Percentiles rank a stretch among this genome's conserved stretches.
phyloP scores from a whole-genome alignment of 345 rosid genomes.

The Eucalyptus grandis region DNA sequence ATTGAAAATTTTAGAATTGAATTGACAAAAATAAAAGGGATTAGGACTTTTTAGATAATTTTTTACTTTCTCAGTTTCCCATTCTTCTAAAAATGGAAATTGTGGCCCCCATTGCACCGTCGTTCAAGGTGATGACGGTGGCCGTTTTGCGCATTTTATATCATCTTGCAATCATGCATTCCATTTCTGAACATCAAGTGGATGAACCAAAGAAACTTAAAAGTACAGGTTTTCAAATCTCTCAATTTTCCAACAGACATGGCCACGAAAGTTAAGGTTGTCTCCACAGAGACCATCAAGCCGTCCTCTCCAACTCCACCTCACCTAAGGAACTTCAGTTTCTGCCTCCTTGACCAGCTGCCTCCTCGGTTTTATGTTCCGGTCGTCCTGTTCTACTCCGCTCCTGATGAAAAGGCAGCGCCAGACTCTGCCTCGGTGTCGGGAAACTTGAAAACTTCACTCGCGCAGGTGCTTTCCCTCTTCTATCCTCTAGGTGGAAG shows the following conservation, averaged over 20 bases:
- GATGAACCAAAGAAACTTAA: background rate
- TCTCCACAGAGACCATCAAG: background rate
- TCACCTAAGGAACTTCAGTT: background rate
- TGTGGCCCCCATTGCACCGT: too few relatives aligned
- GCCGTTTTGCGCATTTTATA: too few relatives aligned
- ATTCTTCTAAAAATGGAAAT: too few relatives aligned
- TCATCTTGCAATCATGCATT: too few relatives aligned
- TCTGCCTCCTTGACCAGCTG: background rate
- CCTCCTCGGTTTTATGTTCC: background rate
- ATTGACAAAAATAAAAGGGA: too few relatives aligned
- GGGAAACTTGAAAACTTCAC: background rate
- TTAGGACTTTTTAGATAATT: too few relatives aligned
- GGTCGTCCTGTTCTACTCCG: background rate
- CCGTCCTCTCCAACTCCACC: background rate
- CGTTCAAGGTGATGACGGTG: too few relatives aligned
- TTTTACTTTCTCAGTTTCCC: too few relatives aligned
- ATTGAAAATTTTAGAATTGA: too few relatives aligned
- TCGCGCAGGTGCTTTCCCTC: background rate
- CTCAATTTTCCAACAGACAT: background rate
- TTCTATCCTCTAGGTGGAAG: background rate
- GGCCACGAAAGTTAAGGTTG: background rate
- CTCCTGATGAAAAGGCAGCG: background rate
- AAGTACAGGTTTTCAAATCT: background rate
- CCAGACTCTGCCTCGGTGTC: background rate
- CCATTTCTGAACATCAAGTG: too few relatives aligned